Evolutionary conservation across 1,139 yeast genomes (phyloP).

Genomic region (Spathaspora sp.): DNA sequence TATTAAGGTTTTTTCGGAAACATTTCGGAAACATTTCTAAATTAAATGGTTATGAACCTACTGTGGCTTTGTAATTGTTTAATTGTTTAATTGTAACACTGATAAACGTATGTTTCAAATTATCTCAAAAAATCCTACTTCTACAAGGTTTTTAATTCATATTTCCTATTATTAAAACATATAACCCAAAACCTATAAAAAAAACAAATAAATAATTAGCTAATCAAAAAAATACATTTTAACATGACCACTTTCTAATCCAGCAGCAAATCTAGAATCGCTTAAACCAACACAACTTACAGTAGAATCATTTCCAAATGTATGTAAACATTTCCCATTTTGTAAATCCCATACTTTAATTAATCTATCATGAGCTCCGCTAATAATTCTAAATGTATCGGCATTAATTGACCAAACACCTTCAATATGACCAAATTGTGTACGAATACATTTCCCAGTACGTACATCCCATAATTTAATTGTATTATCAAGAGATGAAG

Average conservation of each 20-base stretch:
- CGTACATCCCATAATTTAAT: conserved; percentile 90
- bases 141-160: no score
- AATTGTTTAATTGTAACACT: no score
- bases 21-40: no score
- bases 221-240: conserved; percentile 77
- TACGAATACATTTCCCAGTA: conserved; percentile 84
- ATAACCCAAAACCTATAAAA: conserved; percentile 1
- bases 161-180: not conserved
- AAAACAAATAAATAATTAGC: not conserved
- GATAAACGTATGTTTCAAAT: no score
- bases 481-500: conserved; percentile 90
- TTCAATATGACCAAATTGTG: conserved; percentile 96
- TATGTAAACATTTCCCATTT: conserved; percentile 89
- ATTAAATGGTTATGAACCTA: no score
- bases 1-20: no score
- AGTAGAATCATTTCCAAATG: conserved; percentile 74
- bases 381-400: conserved; percentile 88
- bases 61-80: no score
- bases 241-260: conserved; percentile 83
- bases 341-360: conserved; percentile 96
- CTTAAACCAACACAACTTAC: conserved; percentile 88
- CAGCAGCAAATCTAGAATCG: conserved; percentile 87
- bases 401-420: conserved; percentile 98
- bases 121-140: no score
- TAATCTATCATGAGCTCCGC: conserved; percentile 89